phyloP scores from a whole-genome alignment of 1,139 yeast genomes.

The Chernovozyma aurita region DNA sequence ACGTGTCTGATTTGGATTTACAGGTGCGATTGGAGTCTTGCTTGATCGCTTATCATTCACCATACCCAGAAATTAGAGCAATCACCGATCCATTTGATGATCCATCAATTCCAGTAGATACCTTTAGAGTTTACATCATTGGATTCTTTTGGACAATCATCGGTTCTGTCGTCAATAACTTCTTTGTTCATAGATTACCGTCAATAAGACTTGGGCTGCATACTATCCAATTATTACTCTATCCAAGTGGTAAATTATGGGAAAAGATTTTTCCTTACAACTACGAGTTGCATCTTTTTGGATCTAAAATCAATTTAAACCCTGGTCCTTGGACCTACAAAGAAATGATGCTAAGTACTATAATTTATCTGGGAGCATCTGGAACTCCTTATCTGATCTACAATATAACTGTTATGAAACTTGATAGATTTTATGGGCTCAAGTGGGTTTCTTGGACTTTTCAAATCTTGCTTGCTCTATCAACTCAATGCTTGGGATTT shows the following conservation, averaged over 20 bases:
- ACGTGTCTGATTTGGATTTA: constrained; percentile 30
- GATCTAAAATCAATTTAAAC: constrained; percentile 26
- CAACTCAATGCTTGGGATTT: constrained; percentile 45
- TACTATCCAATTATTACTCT: constrained; percentile 38
- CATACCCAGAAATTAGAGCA: constrained; percentile 44
- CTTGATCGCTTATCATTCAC: constrained; percentile 40
- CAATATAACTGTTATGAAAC: constrained; percentile 43
- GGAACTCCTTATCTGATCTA: constrained; percentile 43
- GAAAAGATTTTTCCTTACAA: constrained; percentile 27
- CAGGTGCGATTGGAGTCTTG: constrained; percentile 39
- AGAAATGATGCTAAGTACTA: constrained; percentile 34
- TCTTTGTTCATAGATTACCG: constrained; percentile 43
- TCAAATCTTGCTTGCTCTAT: constrained; percentile 33
- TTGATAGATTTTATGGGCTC: constrained; percentile 40
- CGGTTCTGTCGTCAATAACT: constrained; percentile 40
- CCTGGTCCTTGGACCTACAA: constrained; percentile 38
- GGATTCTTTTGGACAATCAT: constrained; percentile 40
- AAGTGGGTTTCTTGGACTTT: constrained; percentile 41
- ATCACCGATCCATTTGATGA: constrained; percentile 45
- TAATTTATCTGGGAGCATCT: constrained; percentile 42
- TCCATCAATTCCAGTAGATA: constrained; percentile 33
- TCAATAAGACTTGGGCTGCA: constrained; percentile 34
- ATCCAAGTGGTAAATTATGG: constrained; percentile 42
- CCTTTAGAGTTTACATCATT: constrained; percentile 38
- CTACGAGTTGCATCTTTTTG: constrained; percentile 16